A percentile compares a stretch with the other conserved stretches of the same genome.
phyloP scores from a whole-genome alignment of 257 asterid genomes.

The Solanum pimpinellifolium region DNA sequence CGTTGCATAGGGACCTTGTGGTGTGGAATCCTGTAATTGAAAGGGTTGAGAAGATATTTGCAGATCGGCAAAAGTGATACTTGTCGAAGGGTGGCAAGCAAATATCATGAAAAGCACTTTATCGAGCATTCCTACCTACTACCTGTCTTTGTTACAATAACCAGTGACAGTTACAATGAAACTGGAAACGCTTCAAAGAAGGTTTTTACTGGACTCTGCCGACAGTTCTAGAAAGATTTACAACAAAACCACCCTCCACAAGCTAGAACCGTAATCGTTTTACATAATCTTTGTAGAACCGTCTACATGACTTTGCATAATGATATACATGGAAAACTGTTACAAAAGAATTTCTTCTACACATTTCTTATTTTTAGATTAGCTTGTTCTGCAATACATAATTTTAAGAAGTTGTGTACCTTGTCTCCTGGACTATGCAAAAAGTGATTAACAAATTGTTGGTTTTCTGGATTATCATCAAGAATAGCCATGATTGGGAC shows the following conservation, averaged over 20 bases:
- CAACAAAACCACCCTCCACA: background rate
- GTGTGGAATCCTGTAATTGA: background rate
- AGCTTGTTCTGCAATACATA: background rate
- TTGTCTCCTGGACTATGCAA: conserved; percentile 35
- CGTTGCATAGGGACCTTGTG: background rate
- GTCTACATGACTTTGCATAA: background rate
- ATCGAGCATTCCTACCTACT: background rate
- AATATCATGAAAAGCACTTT: background rate
- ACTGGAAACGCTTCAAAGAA: background rate
- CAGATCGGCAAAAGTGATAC: background rate
- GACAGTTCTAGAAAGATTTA: background rate
- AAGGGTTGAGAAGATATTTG: background rate
- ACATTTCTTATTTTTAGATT: background rate
- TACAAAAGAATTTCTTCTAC: background rate
- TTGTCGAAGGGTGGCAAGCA: background rate
- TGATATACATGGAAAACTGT: background rate
- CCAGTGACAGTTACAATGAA: background rate
- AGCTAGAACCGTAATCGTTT: background rate
- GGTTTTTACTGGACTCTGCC: background rate
- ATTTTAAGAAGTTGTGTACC: conserved; percentile 25
- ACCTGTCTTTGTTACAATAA: background rate
- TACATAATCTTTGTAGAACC: background rate
- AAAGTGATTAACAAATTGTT: conserved; percentile 46
- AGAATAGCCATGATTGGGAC: conserved; percentile 49
- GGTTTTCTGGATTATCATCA: conserved; percentile 40